Evolutionary conservation across 2,329 filamentous ascomycete species (phyloP).

Genomic region (Pleochaeta shiraiana): DNA sequence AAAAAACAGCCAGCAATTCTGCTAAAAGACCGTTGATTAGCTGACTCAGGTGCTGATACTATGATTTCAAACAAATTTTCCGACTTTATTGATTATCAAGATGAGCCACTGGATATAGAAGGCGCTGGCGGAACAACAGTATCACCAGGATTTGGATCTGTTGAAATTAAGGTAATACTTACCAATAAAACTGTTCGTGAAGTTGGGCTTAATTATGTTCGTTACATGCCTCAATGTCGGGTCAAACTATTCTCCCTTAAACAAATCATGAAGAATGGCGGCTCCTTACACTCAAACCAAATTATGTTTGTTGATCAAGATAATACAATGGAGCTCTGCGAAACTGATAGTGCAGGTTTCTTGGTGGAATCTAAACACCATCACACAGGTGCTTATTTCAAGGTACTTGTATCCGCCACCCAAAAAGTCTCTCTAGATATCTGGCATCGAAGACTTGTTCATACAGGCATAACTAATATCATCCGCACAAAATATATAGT

Average conservation of each 20-base stretch:
- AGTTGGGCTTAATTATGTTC: neutral
- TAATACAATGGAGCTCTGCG: neutral
- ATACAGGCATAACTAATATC: neutral
- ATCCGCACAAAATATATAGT: neutral
- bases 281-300: neutral
- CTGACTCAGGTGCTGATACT: conserved; percentile 3
- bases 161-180: neutral
- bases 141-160: neutral
- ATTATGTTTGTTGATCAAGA: neutral
- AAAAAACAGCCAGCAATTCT: neutral
- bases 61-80: neutral
- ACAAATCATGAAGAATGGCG: neutral
- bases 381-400: neutral
- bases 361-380: neutral
- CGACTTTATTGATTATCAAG: neutral
- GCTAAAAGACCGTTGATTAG: neutral
- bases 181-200: neutral
- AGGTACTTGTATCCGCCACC: neutral
- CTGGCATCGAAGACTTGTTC: neutral
- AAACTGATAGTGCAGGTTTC: neutral
- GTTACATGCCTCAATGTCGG: neutral
- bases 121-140: neutral
- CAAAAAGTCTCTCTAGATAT: neutral
- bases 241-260: conserved; percentile 1
- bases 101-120: neutral